Conservation (phyloP, 257 asterid species). For the Plantago ovata region DNA sequence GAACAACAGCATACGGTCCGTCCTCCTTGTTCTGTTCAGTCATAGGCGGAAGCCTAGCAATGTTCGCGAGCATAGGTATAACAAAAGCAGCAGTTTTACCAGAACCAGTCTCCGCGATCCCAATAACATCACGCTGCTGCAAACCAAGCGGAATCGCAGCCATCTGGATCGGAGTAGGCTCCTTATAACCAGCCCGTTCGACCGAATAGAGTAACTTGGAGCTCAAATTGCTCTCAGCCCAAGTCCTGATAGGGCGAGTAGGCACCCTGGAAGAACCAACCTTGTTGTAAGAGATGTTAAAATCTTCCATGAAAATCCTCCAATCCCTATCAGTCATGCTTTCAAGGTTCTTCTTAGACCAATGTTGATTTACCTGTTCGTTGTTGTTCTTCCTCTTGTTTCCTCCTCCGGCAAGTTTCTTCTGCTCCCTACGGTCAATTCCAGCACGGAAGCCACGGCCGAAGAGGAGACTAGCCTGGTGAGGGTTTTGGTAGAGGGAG, state of each 20-base stretch:
- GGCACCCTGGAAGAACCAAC: constrained; percentile 49
- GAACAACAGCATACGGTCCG: constrained; percentile 53
- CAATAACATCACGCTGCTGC: constrained; percentile 55
- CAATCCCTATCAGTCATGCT: constrained; percentile 53
- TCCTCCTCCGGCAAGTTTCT: constrained; percentile 46
- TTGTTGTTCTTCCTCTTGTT: constrained; percentile 50
- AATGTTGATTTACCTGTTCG: constrained; percentile 56
- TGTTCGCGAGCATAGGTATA: constrained; percentile 55
- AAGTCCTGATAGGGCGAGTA: constrained; percentile 50
- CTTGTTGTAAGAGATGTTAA: constrained; percentile 44
- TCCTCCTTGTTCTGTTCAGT: constrained; percentile 48
- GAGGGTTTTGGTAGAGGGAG: constrained; percentile 44
- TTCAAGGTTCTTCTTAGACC: constrained; percentile 52
- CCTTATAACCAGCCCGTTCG: constrained; percentile 51
- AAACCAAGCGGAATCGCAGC: constrained; percentile 52
- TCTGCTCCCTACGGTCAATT: constrained; percentile 57
- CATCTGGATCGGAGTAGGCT: constrained; percentile 58
- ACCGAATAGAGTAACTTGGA: constrained; percentile 47
- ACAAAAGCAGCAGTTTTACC: constrained; percentile 70
- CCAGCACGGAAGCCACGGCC: constrained; percentile 59
- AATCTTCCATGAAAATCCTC: constrained; percentile 50
- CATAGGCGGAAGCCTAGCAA: constrained; percentile 48
- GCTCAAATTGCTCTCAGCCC: constrained; percentile 48
- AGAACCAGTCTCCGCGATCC: constrained; percentile 57
- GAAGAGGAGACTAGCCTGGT: constrained; percentile 42